These are phyloP conservation scores for Colletotrichum sp. DNA, from an alignment of 2,329 filamentous ascomycete species.

Conservation along the genomic window DNA sequence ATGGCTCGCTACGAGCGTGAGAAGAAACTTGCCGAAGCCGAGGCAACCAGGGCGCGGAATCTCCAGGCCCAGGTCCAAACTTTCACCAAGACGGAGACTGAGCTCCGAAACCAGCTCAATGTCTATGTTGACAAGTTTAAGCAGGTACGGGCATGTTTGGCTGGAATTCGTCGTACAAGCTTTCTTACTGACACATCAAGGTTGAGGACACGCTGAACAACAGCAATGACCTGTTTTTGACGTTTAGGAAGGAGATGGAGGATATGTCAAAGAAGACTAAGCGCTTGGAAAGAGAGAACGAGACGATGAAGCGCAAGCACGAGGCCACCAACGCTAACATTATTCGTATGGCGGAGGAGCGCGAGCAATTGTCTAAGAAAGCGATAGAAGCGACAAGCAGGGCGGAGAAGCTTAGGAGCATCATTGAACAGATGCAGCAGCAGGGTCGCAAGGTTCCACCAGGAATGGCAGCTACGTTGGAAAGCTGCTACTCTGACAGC, in stretches of 20 bases:
- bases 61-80: constrained; percentile 92
- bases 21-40: constrained; percentile 84
- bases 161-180: background rate
- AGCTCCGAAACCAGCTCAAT: constrained; percentile 92
- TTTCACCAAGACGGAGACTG: constrained; percentile 94
- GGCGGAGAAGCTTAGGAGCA: constrained; percentile 89
- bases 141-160: constrained; percentile 69
- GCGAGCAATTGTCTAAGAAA: constrained; percentile 82
- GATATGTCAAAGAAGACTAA: constrained; percentile 99
- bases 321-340: constrained; percentile 95
- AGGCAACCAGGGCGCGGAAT: constrained; percentile 80
- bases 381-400: constrained; percentile 59
- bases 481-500: constrained; percentile 62
- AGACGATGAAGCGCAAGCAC: constrained; percentile 88
- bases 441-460: constrained; percentile 82
- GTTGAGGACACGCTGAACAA: constrained; percentile 99
- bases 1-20: constrained; percentile 89
- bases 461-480: constrained; percentile 65
- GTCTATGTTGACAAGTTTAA: constrained; percentile 99
- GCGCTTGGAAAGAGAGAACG: constrained; percentile 94
- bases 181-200: constrained; percentile 51
- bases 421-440: constrained; percentile 96
- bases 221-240: constrained; percentile 95
- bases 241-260: constrained; percentile 98
- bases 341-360: constrained; percentile 95